phyloP scores from a whole-genome alignment of 2,329 filamentous ascomycete species.

The Teratosphaeria nubilosa region DNA sequence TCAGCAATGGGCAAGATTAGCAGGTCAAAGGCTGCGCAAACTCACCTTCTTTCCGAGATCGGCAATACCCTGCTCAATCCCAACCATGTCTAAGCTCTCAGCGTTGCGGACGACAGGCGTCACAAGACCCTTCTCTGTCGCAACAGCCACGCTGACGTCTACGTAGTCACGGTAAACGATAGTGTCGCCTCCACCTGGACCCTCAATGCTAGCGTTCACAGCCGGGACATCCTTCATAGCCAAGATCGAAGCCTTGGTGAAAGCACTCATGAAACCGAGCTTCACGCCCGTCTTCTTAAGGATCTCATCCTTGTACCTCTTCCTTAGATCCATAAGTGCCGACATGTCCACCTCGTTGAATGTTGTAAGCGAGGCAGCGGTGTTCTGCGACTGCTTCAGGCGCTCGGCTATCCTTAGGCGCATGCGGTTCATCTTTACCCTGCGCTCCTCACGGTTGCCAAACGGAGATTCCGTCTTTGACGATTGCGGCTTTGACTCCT shows the following conservation, averaged over 20 bases:
- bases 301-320: constrained; percentile 92
- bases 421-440: constrained; percentile 99
- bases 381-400: constrained; percentile 98
- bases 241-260: constrained; percentile 77
- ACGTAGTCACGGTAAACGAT: constrained; percentile 98
- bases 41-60: constrained; percentile 88
- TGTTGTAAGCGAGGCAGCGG: constrained; percentile 88
- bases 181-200: constrained; percentile 86
- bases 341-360: constrained; percentile 99
- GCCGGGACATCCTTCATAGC: constrained; percentile 92
- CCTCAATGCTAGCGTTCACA: constrained; percentile 95
- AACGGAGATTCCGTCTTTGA: constrained; percentile 35
- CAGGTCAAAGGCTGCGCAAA: not conserved
- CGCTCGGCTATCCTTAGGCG: constrained; percentile 93
- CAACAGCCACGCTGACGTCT: constrained; percentile 92
- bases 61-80: constrained; percentile 82
- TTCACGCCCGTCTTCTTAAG: constrained; percentile 95
- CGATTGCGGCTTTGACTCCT: constrained; percentile 32
- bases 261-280: constrained; percentile 99
- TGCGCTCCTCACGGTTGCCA: constrained; percentile 75
- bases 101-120: constrained; percentile 93
- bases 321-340: constrained; percentile 90
- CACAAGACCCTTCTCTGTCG: constrained; percentile 93
- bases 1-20: not conserved
- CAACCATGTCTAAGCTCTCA: constrained; percentile 77